Evolutionary conservation across 257 asterid genomes (phyloP).

Genomic region (Orobanche coerulescens): DNA sequence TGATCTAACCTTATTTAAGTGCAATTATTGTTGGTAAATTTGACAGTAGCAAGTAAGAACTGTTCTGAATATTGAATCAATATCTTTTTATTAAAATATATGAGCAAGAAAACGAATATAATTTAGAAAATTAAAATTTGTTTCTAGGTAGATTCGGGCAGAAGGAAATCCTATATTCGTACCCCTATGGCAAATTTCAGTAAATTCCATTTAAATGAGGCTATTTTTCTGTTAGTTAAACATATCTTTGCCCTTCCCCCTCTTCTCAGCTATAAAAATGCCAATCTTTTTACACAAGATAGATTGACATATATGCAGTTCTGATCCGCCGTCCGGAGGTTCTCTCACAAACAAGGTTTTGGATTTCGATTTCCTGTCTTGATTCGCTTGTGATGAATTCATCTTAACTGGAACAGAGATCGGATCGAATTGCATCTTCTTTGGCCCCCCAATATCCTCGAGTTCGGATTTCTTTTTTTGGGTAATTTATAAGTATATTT

Average conservation of each 20-base stretch:
- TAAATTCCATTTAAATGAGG: conserved; percentile 32
- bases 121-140: conserved; percentile 8
- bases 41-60: too few species aligned
- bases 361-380: neutral
- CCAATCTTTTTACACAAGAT: neutral
- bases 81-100: too few species aligned
- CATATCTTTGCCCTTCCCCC: neutral
- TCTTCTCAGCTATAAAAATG: conserved; percentile 20
- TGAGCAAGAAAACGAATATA: neutral
- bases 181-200: conserved; percentile 31
- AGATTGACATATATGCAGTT: conserved; percentile 9
- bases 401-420: conserved; percentile 22
- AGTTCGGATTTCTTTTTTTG: conserved; percentile 13
- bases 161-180: conserved; percentile 9
- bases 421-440: conserved; percentile 27
- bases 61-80: too few species aligned
- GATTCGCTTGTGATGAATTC: conserved; percentile 28
- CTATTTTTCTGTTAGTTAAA: neutral
- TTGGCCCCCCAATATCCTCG: conserved; percentile 8
- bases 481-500: conserved; percentile 27
- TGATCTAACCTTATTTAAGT: too few species aligned
- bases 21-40: too few species aligned
- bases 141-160: conserved; percentile 10
- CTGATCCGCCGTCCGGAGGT: conserved; percentile 44
- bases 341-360: conserved; percentile 10